Evolutionary conservation across 2,329 filamentous ascomycete genomes (phyloP), one percentile per base, ranked within the genome.

Genomic region (Paramyrothecium sp.): DNA sequence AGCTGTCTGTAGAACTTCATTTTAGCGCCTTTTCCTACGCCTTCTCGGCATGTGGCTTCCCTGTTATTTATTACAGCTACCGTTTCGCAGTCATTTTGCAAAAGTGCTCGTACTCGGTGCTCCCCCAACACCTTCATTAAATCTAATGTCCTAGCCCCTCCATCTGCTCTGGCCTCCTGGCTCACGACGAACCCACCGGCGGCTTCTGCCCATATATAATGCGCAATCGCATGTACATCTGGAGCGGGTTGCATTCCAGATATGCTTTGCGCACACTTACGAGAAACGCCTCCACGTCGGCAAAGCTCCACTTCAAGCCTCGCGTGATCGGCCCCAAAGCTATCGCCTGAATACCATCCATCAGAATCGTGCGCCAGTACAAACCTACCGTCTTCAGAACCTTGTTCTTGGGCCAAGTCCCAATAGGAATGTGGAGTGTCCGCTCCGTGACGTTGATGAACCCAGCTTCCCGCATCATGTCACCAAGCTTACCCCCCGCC

Each of bases 181-280:
- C 38, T 44, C 38, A 44, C 13, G 38, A 44, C 4, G 38, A 44
- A 16, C 38, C 38, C 38, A 19, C 5, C 38, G 59, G 53, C 34
- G 82, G 80, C 66, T 79, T 84, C 67, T 85, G 82, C 17, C 76
- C 82, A 61, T 81, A 84, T 13, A 83, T 72, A 54, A 84, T 75
- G 64, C 83, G 77, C 61, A 84, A 72, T 10, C 81, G 81, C 82
- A 85, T 85, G 60, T 82, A 83, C 73, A 76, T 72, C 62, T 79
- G 75, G 61, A 69, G 70, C 56, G 68, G 64, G 52, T 76, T 77
- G 38, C 38, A 44, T 55, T 80, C 78, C 60, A 71, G 70, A 60
- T 80, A 81, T n/a, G 77, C 78, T 58, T 71, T 78, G 59, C 78
- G 71, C 17, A 83, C 79, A 19, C 77, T 71, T 13, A 80, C 69